These are phyloP conservation scores for Spinacia oleracea DNA, from an alignment of 179 eudicot species.

Conservation along the genomic window DNA sequence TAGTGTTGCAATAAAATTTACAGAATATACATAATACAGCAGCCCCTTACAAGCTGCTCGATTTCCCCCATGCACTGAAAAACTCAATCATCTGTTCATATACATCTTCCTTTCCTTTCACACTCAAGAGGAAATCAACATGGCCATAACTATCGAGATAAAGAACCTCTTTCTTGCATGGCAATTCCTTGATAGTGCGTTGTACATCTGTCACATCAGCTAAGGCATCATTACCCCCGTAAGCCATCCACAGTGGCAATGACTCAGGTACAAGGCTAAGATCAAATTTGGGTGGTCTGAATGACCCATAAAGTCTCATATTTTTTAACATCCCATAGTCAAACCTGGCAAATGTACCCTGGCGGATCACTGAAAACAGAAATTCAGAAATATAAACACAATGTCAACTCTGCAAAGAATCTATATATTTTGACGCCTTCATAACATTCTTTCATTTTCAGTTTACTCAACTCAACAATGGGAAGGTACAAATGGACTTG, in stretches of 20 bases:
- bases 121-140: constrained; percentile 70
- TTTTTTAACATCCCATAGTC: constrained; percentile 76
- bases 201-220: constrained; percentile 77
- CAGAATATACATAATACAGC: constrained; percentile 8
- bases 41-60: constrained; percentile 38
- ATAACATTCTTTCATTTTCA: not conserved
- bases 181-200: constrained; percentile 65
- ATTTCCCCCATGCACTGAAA: constrained; percentile 48
- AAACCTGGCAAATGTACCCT: constrained; percentile 78
- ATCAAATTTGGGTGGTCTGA: constrained; percentile 72
- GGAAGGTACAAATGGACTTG: not conserved
- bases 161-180: constrained; percentile 62
- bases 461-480: not conserved
- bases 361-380: constrained; percentile 76
- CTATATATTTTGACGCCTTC: not conserved
- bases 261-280: constrained; percentile 61
- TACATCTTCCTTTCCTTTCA: constrained; percentile 61
- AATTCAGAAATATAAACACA: not conserved
- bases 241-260: constrained; percentile 90
- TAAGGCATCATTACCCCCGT: constrained; percentile 81
- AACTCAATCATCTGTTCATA: constrained; percentile 62
- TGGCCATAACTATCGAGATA: constrained; percentile 88
- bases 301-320: constrained; percentile 52
- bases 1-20: not conserved
- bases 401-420: not conserved